Conservation (phyloP, 2,329 filamentous ascomycete genomes). For the Aspergillus neoniger region DNA sequence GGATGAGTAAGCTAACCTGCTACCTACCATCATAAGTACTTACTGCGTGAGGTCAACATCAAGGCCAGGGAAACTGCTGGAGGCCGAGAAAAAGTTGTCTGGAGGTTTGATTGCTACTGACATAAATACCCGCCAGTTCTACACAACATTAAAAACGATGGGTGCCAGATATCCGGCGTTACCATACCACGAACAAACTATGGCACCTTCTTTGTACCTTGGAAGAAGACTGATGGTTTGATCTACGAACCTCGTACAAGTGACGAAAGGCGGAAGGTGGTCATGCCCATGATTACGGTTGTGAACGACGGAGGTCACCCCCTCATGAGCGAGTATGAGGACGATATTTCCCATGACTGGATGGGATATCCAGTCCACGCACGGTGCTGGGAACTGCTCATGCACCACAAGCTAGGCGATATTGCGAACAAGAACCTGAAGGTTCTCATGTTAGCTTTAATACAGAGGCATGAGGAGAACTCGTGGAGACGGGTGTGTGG, state of each 20-base stretch:
- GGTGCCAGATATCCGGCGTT: background rate
- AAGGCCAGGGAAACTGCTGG: no score
- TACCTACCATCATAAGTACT: no score
- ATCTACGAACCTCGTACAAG: background rate
- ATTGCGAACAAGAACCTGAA: background rate
- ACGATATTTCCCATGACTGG: background rate
- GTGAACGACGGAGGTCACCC: background rate
- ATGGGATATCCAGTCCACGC: background rate
- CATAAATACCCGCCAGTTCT: background rate
- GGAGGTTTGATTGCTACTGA: no score
- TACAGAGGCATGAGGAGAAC: background rate
- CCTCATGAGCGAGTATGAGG: background rate
- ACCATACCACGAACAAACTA: background rate
- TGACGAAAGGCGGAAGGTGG: background rate
- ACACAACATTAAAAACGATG: background rate
- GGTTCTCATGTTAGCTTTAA: background rate
- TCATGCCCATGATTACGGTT: background rate
- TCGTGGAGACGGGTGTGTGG: no score
- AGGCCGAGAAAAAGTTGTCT: no score
- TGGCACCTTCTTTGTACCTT: background rate
- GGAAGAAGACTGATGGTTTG: background rate
- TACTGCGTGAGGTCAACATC: no score
- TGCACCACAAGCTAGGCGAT: background rate
- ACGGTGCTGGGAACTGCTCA: background rate
- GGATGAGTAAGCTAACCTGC: background rate